Evolutionary conservation across 495 filamentous ascomycete species (phyloP), one percentile per base, ranked within the genome.

Genomic region (Baudoinia panamericana): DNA sequence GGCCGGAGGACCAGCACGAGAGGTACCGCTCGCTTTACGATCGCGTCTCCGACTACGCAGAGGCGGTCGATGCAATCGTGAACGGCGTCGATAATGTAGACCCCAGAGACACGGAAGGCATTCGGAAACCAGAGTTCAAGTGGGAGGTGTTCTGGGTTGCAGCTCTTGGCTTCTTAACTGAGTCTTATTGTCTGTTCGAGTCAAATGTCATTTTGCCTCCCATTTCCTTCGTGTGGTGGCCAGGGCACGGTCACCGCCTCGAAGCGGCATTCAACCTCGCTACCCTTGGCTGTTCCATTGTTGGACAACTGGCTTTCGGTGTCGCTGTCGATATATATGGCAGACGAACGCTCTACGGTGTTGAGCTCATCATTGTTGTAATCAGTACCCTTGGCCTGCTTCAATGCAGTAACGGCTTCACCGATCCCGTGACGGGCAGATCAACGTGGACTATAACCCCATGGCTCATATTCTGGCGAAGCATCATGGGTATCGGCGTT

Each of bases 181-280:
- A 78, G 58, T 73, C 72, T 45, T 80, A 79, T 44, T 73, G 72
- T 28, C 78, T 86, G 10, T 82, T 82, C 48, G 71, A 72, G 16
- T 76, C 67, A 46, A 82, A 82, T 36, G 69, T 76, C 49, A 63
- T 77, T 36, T 58, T 75, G 2, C 75, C 78, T 0, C 73, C 72
- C 55, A 58, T 80, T n/a, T 61, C 64, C 24, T 75, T 71, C 51
- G 68, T 81, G 19, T 83, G 80, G 55, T 45, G 48, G 2, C 50
- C 56, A 30, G n/a, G n/a, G n/a, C n/a, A n/a, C n/a, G n/a, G 17
- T 2, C 29, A 43, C 19, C 33, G 9, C 18, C 9, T 16, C 10
- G 39, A 43, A 19, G n/a, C 30, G 16, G 58, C 63, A 37, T 72
- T 82, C 59, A 80, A 80, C 45, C 60, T 71, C 35, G 66, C 73